Base-by-base conservation (phyloP, 1,139 yeast genomes). In the Blastobotrys arbuscula region DNA sequence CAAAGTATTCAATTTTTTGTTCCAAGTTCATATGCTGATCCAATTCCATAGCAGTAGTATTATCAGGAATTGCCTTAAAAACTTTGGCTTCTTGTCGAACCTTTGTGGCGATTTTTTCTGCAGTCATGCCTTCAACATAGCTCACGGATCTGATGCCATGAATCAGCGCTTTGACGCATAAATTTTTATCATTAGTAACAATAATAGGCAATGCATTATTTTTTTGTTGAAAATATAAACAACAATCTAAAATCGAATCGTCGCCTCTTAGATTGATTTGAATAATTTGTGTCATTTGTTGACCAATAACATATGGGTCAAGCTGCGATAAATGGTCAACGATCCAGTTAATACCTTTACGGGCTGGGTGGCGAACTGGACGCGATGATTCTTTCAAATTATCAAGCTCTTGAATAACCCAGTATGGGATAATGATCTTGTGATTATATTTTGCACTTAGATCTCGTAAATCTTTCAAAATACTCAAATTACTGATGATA, bases 211-310 rank as follows among this genome's bases (percentile, higher is more conserved):
- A 39, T 74, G 69, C 16, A 53, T 13, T 73, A 23, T 63, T 64
- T 52, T 48, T 63, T 20, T 72, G 65, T 53, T 76, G 73, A 52
- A 82, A 81, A 60, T 75, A 89, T 26, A 84, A 59, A 58, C 95
- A 84, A 62, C 96, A 88, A 65, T 90, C 97, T 34, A 89, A 66
- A 53, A 90, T 89, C 0, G 95, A 76, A 59, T 89, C 95, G 63
- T 90, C 97, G 50, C 85, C 83, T 0, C 53, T 53, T 1, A 80
- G 63, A 6, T 61, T 46, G 45, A 59, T 55, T 52, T 69, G 79
- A 58, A 81, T 50, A 36, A 71, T 67, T 59, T 89, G 87, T 24
- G 70, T 67, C 34, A 76, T 49, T 55, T 74, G 78, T 62, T 90
- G 97, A 0, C 89, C 95, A 42, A 75, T 66, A 0, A 89, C 78